Evolutionary conservation across 2,329 filamentous ascomycete genomes (phyloP).

Genomic region (Penicillium sp.): DNA sequence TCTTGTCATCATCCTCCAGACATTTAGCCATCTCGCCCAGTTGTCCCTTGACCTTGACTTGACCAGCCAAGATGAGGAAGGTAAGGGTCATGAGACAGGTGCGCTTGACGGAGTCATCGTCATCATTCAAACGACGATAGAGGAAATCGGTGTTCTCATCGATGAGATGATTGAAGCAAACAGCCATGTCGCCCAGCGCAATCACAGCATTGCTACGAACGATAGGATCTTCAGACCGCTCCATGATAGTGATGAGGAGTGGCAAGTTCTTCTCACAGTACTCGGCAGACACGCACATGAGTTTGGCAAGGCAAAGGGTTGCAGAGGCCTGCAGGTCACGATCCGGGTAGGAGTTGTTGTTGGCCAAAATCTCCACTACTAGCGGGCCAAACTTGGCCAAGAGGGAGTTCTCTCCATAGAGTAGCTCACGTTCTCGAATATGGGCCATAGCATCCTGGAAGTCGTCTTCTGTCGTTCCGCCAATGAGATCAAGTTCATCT

Average conservation of each 20-base stretch:
- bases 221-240: constrained; percentile 86
- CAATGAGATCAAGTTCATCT: constrained; percentile 93
- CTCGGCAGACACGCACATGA: constrained; percentile 97
- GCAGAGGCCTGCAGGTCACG: constrained; percentile 88
- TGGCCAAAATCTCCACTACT: constrained; percentile 89
- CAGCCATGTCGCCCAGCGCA: constrained; percentile 96
- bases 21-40: constrained; percentile 99
- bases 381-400: constrained; percentile 88
- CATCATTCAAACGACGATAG: constrained; percentile 87
- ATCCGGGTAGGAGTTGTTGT: constrained; percentile 89
- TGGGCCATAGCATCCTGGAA: constrained; percentile 84
- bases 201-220: constrained; percentile 96
- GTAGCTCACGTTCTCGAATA: constrained; percentile 78
- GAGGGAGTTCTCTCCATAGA: constrained; percentile 79
- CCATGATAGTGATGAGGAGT: constrained; percentile 95
- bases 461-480: constrained; percentile 91
- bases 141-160: constrained; percentile 99
- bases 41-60: constrained; percentile 99
- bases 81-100: constrained; percentile 98
- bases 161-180: constrained; percentile 98
- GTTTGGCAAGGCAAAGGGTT: constrained; percentile 90
- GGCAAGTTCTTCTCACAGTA: constrained; percentile 93
- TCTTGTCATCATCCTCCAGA: constrained; percentile 90
- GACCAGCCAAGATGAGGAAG: constrained; percentile 92
- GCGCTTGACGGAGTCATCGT: constrained; percentile 85